Evolutionary conservation across 192 early-diverging fungal genomes (phyloP).

Genomic region (Umbelopsis ramanniana): DNA sequence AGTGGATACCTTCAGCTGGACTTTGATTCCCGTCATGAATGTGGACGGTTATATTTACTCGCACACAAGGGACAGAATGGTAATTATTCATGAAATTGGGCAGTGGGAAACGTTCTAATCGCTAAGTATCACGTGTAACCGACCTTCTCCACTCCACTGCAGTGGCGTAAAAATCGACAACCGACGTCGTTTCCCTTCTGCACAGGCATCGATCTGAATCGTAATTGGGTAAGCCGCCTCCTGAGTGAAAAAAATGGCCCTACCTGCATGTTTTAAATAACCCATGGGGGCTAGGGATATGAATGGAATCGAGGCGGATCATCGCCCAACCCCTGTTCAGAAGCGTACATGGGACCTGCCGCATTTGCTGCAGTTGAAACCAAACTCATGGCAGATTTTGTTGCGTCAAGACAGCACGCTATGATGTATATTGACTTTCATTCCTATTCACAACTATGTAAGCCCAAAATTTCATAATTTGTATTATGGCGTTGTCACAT

Average conservation of each 20-base stretch:
- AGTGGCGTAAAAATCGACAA: conserved; percentile 70
- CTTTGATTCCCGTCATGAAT: conserved; percentile 66
- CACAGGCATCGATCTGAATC: conserved; percentile 66
- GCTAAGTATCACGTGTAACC: not conserved
- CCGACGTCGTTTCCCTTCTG: conserved; percentile 58
- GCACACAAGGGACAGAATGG: conserved; percentile 56
- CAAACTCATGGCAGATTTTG: conserved; percentile 55
- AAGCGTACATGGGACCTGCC: conserved; percentile 55
- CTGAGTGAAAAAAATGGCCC: too few relatives aligned
- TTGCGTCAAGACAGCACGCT: conserved; percentile 41
- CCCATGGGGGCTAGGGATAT: conserved; percentile 28
- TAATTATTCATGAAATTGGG: conserved; percentile 12
- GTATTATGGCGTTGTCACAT: conserved; percentile 3
- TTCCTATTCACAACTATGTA: conserved; percentile 58
- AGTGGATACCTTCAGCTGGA: conserved; percentile 55
- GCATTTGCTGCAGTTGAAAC: conserved; percentile 59
- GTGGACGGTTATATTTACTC: conserved; percentile 68
- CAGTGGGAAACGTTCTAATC: not conserved
- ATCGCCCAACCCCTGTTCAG: conserved; percentile 61
- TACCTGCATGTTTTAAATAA: not conserved
- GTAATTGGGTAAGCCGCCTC: conserved; percentile 54
- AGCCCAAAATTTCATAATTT: not conserved
- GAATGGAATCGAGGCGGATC: conserved; percentile 58
- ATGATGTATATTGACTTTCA: conserved; percentile 64
- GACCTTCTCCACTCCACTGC: not conserved